phyloP scores from a whole-genome alignment of 768 basidiomycete genomes.

The Austroboletus festivus region DNA sequence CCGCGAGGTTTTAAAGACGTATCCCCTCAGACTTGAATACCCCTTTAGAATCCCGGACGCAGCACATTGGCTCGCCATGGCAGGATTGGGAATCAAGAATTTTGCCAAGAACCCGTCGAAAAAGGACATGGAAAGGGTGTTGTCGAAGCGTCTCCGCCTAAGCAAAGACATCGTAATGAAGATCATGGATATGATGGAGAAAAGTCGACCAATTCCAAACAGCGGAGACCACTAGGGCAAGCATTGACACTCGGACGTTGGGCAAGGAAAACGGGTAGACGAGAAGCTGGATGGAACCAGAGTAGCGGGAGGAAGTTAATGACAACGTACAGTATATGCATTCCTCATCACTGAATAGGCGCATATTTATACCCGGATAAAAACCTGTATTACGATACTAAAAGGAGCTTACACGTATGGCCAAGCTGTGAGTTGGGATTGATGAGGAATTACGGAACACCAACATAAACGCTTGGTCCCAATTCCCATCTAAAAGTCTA shows the following conservation, averaged over 20 bases:
- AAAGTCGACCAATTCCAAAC: background rate
- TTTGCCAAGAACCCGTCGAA: background rate
- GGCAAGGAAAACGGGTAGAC: too few species aligned
- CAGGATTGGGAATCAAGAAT: background rate
- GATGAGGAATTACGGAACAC: background rate
- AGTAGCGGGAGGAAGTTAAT: too few species aligned
- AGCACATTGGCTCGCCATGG: background rate
- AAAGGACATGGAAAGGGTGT: background rate
- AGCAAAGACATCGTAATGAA: background rate
- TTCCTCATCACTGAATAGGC: too few species aligned
- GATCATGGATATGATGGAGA: slow-evolving; percentile 1
- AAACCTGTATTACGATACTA: background rate
- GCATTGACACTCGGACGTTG: too few species aligned
- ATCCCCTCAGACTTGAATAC: background rate
- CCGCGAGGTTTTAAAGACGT: slow-evolving; percentile 3
- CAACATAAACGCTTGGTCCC: background rate
- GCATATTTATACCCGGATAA: background rate
- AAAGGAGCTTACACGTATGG: slow-evolving; percentile 1
- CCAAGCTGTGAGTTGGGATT: background rate
- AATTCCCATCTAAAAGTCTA: slow-evolving; percentile 44
- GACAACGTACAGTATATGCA: too few species aligned
- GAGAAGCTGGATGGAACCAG: too few species aligned
- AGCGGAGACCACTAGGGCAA: background rate
- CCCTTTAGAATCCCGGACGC: background rate
- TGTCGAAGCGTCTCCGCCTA: background rate